Percentiles rank a stretch among this genome's conserved stretches.
Evolutionary conservation across 2,329 filamentous ascomycete genomes (phyloP).

Genomic region (Ceratocystis eucalypticola): DNA sequence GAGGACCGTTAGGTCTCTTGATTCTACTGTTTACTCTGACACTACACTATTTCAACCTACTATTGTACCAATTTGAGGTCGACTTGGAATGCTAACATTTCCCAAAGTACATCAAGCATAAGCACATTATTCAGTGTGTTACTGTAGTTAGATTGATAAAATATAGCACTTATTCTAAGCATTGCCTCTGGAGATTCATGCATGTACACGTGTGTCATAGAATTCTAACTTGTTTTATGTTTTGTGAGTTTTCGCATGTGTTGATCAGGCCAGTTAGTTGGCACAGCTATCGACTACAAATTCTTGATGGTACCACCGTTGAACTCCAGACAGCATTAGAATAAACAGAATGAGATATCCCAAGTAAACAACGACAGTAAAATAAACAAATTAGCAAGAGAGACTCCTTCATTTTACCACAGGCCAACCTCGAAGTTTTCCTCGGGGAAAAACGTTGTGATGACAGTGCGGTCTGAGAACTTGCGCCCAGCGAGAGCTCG

Average conservation of each 20-base stretch:
- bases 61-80: not conserved
- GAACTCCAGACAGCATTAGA: constrained; percentile 14
- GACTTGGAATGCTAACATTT: constrained; percentile 13
- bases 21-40: constrained; percentile 20
- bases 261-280: not conserved
- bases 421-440: constrained; percentile 90
- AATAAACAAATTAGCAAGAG: not conserved
- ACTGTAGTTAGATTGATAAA: not conserved
- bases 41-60: not conserved
- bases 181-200: not conserved
- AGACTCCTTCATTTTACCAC: constrained; percentile 44
- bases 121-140: not conserved
- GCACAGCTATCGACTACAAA: not conserved
- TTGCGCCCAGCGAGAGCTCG: constrained; percentile 86
- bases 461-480: constrained; percentile 90
- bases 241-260: not conserved
- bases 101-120: not conserved
- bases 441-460: constrained; percentile 93
- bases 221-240: not conserved
- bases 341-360: constrained; percentile 7
- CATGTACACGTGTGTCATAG: not conserved
- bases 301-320: constrained; percentile 10
- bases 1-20: constrained; percentile 35
- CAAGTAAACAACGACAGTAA: not conserved
- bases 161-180: too few species aligned